Percentiles rank a stretch among this genome's conserved stretches.
These are phyloP conservation scores for Amaranthus hypochondriacus DNA, from an alignment of 148 eudicot genomes.

Conservation along the genomic window DNA sequence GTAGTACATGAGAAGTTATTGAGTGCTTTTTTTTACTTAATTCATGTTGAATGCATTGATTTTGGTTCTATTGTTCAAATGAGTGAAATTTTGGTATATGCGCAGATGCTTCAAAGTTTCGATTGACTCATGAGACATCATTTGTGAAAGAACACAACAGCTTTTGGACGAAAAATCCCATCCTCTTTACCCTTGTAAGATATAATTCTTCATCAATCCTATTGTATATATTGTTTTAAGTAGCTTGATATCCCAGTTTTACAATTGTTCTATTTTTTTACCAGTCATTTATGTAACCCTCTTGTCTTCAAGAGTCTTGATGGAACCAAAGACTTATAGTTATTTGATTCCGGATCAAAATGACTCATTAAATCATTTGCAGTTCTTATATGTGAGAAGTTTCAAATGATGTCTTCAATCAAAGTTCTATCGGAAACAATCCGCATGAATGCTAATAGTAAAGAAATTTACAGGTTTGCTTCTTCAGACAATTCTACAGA, in stretches of 20 bases:
- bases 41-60: not conserved
- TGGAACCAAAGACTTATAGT: too few species aligned
- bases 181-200: constrained; percentile 60
- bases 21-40: not conserved
- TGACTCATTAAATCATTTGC: too few species aligned
- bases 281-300: too few species aligned
- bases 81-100: constrained; percentile 11
- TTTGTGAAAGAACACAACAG: constrained; percentile 70
- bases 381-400: too few species aligned
- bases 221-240: not conserved
- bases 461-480: constrained; percentile 51
- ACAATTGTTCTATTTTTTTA: too few species aligned
- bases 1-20: not conserved
- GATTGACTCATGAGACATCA: constrained; percentile 81
- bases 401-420: too few species aligned
- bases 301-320: too few species aligned
- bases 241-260: not conserved
- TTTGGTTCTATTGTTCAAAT: not conserved
- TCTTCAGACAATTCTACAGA: constrained; percentile 71
- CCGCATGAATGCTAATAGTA: constrained; percentile 1
- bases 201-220: not conserved
- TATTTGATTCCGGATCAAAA: too few species aligned
- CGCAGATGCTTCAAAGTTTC: constrained; percentile 60
- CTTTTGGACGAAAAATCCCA: constrained; percentile 47
- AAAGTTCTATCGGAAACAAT: too few species aligned